phyloP scores from a whole-genome alignment of 495 filamentous ascomycete species.

The Neurospora sp. region DNA sequence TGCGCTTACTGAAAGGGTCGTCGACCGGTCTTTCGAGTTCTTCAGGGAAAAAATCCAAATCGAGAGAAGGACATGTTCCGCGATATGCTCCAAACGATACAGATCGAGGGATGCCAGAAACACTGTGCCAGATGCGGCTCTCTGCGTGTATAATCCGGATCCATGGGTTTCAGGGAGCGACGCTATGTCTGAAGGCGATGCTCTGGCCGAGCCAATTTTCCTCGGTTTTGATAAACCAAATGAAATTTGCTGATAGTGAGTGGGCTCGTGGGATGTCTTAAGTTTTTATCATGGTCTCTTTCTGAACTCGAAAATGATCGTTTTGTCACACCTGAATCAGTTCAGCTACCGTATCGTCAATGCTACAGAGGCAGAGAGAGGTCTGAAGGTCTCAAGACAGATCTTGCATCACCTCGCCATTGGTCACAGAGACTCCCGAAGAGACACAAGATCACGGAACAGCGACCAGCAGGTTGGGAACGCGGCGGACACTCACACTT shows the following conservation, averaged over 20 bases:
- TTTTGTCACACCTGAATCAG: not conserved
- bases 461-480: slow-evolving; percentile 22
- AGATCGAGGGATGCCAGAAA: not conserved
- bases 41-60: not conserved
- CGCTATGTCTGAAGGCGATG: not conserved
- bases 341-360: not conserved
- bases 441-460: not conserved
- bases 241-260: not conserved
- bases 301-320: not conserved
- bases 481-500: slow-evolving; percentile 2
- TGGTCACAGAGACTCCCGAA: slow-evolving; percentile 1
- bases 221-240: not conserved
- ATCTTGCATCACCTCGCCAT: slow-evolving; percentile 1
- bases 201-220: not conserved
- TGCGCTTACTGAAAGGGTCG: not conserved
- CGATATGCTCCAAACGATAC: not conserved
- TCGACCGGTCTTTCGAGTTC: not conserved
- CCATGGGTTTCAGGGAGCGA: not conserved
- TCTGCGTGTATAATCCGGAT: not conserved
- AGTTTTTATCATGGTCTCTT: not conserved
- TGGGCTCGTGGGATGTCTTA: not conserved
- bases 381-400: not conserved
- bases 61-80: not conserved
- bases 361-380: not conserved
- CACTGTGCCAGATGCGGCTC: not conserved